Conservation (phyloP, 257 asterid species). For the Paulownia fortunei region DNA sequence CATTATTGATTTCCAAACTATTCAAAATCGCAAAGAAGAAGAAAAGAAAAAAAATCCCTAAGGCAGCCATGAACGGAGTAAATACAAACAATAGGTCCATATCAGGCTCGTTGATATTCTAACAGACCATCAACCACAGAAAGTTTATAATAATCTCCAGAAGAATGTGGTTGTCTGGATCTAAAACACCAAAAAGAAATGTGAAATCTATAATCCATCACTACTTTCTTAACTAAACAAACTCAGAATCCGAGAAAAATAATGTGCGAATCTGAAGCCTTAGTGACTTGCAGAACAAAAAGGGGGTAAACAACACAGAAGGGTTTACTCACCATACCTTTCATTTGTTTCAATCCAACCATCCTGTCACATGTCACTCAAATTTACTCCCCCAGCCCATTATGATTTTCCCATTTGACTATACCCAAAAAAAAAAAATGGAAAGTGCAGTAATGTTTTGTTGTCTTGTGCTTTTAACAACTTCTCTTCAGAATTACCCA, state of each 20-base stretch:
- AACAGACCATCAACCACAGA: neutral
- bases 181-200: neutral
- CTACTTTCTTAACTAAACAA: neutral
- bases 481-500: conserved; percentile 1
- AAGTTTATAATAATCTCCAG: neutral
- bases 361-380: neutral
- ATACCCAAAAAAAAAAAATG: neutral
- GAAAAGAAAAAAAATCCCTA: neutral
- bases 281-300: neutral
- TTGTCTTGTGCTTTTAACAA: conserved; percentile 19
- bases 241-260: neutral
- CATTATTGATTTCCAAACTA: conserved; percentile 1
- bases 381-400: conserved; percentile 1
- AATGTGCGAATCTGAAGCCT: neutral
- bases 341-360: neutral
- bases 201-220: neutral
- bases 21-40: neutral
- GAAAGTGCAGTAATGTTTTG: neutral
- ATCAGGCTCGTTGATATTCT: neutral
- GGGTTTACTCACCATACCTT: neutral
- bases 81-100: neutral
- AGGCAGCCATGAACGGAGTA: neutral
- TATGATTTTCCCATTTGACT: neutral
- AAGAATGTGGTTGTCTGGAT: neutral
- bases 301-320: neutral